These are phyloP conservation scores for Lupinus albus DNA, from an alignment of 306 rosid genomes.

Conservation along the genomic window DNA sequence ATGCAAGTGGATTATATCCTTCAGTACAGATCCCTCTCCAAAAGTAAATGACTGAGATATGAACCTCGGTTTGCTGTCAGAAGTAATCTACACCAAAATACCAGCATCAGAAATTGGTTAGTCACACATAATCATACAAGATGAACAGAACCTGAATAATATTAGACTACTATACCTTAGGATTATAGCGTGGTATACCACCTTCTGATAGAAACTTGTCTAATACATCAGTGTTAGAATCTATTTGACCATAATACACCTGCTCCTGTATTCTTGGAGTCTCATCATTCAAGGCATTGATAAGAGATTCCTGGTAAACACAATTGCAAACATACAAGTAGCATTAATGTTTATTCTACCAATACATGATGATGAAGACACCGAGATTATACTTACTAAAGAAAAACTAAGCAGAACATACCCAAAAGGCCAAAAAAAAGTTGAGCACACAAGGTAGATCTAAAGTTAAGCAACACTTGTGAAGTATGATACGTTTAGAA, in stretches of 20 bases:
- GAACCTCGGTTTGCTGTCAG: constrained; percentile 78
- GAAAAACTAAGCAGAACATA: not conserved
- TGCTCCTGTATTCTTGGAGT: constrained; percentile 92
- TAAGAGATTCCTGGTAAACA: constrained; percentile 72
- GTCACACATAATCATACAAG: constrained; percentile 9
- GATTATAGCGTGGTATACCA: constrained; percentile 91
- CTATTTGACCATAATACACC: constrained; percentile 91
- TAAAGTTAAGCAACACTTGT: too few relatives aligned
- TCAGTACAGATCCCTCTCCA: constrained; percentile 65
- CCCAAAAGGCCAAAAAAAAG: not conserved
- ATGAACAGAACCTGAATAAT: too few relatives aligned
- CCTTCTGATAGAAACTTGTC: constrained; percentile 76
- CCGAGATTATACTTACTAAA: not conserved
- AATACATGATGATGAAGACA: too few relatives aligned
- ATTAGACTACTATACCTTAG: constrained; percentile 78
- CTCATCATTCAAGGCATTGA: constrained; percentile 89
- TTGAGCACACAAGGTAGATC: too few relatives aligned
- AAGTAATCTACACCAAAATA: constrained; percentile 71
- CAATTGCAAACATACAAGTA: constrained; percentile 38
- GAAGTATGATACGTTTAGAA: too few relatives aligned
- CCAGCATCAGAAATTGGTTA: constrained; percentile 20
- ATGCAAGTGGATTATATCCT: constrained; percentile 69
- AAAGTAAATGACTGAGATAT: constrained; percentile 58
- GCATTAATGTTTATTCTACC: too few relatives aligned
- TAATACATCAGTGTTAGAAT: constrained; percentile 81